Conservation (phyloP, 164 flowering plant genomes). For the Vitis vinifera region DNA sequence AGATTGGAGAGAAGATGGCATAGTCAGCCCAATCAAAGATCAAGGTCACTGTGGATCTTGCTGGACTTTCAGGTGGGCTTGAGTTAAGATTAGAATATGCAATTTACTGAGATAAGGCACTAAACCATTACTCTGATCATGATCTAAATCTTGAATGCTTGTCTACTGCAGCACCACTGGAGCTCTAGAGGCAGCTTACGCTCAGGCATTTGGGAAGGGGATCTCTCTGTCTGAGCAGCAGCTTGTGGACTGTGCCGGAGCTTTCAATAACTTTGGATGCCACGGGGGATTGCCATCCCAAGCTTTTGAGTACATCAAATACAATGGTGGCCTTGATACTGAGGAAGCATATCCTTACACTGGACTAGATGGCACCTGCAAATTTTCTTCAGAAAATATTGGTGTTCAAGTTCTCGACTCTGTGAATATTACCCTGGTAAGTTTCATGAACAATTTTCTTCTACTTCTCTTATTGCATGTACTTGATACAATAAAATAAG, state of each 20-base stretch:
- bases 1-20: conserved; percentile 90
- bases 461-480: background rate
- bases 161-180: conserved; percentile 81
- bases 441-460: background rate
- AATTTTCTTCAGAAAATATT: conserved; percentile 57
- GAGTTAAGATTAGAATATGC: background rate
- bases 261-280: conserved; percentile 95
- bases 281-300: conserved; percentile 95
- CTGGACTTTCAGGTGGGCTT: conserved; percentile 98
- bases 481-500: background rate
- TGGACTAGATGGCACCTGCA: conserved; percentile 77
- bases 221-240: conserved; percentile 97
- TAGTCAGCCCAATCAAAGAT: conserved; percentile 88
- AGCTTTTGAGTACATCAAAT: conserved; percentile 95
- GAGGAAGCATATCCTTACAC: conserved; percentile 94
- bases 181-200: conserved; percentile 94
- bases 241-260: conserved; percentile 93
- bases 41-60: conserved; percentile 98
- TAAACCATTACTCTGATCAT: background rate
- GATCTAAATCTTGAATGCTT: conserved; percentile 1
- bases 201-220: conserved; percentile 75
- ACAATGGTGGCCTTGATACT: conserved; percentile 92
- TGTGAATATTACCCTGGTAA: conserved; percentile 87
- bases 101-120: background rate
- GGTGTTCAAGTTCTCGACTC: conserved; percentile 74